Conservation (phyloP, 148 eudicot genomes). For the Fagopyrum tataricum region DNA sequence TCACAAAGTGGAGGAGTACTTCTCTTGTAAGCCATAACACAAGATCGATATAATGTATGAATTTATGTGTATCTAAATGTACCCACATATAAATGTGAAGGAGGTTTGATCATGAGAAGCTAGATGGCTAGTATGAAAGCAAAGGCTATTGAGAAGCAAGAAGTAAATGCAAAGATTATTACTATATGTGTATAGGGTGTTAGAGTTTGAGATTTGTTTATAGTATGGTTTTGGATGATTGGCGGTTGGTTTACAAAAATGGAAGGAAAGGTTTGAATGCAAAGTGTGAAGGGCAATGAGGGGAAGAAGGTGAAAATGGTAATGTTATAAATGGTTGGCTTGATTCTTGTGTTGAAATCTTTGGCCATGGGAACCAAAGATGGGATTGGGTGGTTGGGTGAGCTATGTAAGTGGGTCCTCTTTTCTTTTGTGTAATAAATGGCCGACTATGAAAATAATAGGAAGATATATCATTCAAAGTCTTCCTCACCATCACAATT, state of each 20-base stretch:
- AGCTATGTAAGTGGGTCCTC: slow-evolving; percentile 7
- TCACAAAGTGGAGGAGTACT: background rate
- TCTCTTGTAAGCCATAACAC: background rate
- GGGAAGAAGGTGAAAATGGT: background rate
- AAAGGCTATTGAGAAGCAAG: slow-evolving; percentile 1
- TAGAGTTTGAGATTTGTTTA: background rate
- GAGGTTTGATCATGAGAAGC: background rate
- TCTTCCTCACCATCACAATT: background rate
- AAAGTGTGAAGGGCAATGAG: background rate
- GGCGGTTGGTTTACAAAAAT: background rate
- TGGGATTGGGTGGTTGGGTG: slow-evolving; percentile 13
- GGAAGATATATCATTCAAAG: background rate
- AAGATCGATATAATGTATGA: background rate
- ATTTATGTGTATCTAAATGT: background rate
- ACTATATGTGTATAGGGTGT: slow-evolving; percentile 7
- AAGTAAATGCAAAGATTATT: slow-evolving; percentile 11
- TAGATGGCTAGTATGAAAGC: slow-evolving; percentile 2
- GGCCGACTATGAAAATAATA: slow-evolving; percentile 13
- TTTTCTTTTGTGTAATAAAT: background rate
- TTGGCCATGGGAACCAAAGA: background rate
- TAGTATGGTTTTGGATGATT: background rate
- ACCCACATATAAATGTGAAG: slow-evolving; percentile 6
- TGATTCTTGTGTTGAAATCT: background rate
- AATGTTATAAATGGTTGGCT: background rate
- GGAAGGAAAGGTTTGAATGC: background rate